Evolutionary conservation across 2,329 filamentous ascomycete genomes (phyloP).

Genomic region (Fusarium stilboides): DNA sequence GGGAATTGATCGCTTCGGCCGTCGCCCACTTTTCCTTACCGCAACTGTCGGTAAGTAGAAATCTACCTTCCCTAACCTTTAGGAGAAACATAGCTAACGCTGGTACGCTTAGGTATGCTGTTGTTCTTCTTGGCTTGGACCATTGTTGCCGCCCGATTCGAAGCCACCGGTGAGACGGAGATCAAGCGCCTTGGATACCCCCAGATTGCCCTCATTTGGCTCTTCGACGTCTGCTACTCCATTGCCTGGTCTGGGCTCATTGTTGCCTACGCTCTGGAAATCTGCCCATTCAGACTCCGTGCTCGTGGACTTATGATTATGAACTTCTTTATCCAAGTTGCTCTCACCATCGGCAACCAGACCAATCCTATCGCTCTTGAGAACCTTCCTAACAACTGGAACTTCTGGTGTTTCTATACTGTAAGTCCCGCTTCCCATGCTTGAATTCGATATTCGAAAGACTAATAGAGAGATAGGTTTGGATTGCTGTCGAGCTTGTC

Average conservation of each 20-base stretch:
- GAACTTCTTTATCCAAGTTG: conserved; percentile 74
- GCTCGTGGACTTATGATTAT: conserved; percentile 74
- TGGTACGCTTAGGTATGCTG: conserved; percentile 57
- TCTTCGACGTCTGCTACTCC: conserved; percentile 72
- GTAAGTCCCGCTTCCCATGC: conserved; percentile 27
- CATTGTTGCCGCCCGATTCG: conserved; percentile 24
- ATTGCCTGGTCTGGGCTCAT: conserved; percentile 72
- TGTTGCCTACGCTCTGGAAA: conserved; percentile 71
- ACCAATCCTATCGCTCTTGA: conserved; percentile 77
- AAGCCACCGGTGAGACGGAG: conserved; percentile 10
- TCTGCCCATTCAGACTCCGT: conserved; percentile 72
- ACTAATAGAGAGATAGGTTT: conserved; percentile 9
- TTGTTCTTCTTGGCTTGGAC: conserved; percentile 30
- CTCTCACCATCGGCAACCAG: conserved; percentile 73
- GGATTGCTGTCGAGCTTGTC: conserved; percentile 62
- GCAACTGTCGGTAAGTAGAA: conserved; percentile 53
- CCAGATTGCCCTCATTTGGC: conserved; percentile 72
- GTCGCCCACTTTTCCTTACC: conserved; percentile 68
- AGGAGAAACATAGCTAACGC: background rate
- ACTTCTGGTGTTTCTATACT: conserved; percentile 77
- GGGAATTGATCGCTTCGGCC: conserved; percentile 55
- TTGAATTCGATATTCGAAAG: rapidly evolving
- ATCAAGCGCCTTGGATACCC: conserved; percentile 62
- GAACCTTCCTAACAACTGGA: conserved; percentile 71
- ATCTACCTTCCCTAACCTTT: rapidly evolving